These are phyloP conservation scores for Xylariomycetidae sp. DNA, from an alignment of 2,329 filamentous ascomycete species.

Conservation along the genomic window DNA sequence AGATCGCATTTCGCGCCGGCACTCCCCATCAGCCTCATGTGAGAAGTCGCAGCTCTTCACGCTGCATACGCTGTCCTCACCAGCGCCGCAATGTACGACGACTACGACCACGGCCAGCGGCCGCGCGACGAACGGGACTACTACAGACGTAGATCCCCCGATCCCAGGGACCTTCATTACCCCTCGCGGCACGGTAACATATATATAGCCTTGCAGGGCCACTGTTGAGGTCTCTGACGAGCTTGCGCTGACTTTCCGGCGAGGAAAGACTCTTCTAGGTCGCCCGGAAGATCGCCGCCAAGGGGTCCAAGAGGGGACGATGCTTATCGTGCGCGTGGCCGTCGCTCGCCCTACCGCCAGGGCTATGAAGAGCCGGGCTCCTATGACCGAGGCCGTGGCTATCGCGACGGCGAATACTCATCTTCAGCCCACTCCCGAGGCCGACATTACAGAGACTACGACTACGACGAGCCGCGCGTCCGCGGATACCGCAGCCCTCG, in stretches of 20 bases:
- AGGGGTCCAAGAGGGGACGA: constrained; percentile 23
- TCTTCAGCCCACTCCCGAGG: constrained; percentile 7
- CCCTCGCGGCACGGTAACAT: constrained; percentile 31
- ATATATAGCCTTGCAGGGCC: constrained; percentile 26
- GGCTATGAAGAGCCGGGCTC: too few species aligned
- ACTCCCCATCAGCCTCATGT: too few species aligned
- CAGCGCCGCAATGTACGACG: constrained; percentile 24
- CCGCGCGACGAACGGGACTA: constrained; percentile 22
- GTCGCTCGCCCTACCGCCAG: constrained; percentile 16
- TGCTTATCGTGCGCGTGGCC: constrained; percentile 16
- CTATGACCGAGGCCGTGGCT: constrained; percentile 9
- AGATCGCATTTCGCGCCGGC: too few species aligned
- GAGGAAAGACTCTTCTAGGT: constrained; percentile 30
- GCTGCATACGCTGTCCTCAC: too few species aligned
- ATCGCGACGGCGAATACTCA: constrained; percentile 15
- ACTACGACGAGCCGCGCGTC: constrained; percentile 15
- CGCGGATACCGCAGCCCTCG: constrained; percentile 17
- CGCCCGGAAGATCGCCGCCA: constrained; percentile 22
- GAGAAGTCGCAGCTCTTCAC: too few species aligned
- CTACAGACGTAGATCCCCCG: constrained; percentile 23
- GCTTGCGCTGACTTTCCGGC: constrained; percentile 27
- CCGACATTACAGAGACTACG: constrained; percentile 16
- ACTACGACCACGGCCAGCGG: constrained; percentile 22
- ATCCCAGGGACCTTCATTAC: constrained; percentile 25
- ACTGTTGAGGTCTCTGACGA: constrained; percentile 19